Evolutionary conservation across 805 yeast species (phyloP), one percentile per base, ranked within the genome.

Genomic region (Kazachstania kunashirensis): DNA sequence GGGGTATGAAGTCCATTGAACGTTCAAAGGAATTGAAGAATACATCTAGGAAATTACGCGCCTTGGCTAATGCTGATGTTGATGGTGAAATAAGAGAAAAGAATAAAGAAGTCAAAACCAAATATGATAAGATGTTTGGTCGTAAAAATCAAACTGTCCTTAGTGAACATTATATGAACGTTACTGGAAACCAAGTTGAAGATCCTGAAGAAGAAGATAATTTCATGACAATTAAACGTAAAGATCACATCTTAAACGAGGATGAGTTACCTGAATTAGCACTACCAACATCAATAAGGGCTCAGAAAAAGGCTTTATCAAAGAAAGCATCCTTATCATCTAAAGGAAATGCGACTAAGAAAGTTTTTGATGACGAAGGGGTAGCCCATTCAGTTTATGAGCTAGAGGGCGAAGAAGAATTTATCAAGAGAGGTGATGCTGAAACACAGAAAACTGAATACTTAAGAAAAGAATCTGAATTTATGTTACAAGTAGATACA

Each of bases 341-440:
- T 11, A 72, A 71, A 43, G 84, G 84, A 1, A 72, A 75, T 39
- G 80, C 95, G 13, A 75, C 81, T 15, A 92, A 86, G 56, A 58
- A 89, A 48, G 69, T 73, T 38, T 92, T 89, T 53, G 99, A 92
- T 54, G 98, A 92, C 44, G 96, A 89, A 3, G 99, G 99, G 19
- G 70, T 68, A 5, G 80, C 97, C 0, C 97, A 89, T 59, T 83
- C 94, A 8, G 67, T 89, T 5, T 92, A 92, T 53, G 97, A 89
- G 61, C 68, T 92, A 42, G 86, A 84, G 55, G 84, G 81, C 47
- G 96, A 85, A 60, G 92, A 78, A 28, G 94, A 83, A 41, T 92
- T 92, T 71, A 71, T 60, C 44, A 75, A 72, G 43, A 68, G 65
- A 24, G 88, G 84, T 29, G 82, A 75, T 49, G 86, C 88, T 2